Base-by-base conservation (phyloP, 140 eudicot species). In the Senecio squalidus region DNA sequence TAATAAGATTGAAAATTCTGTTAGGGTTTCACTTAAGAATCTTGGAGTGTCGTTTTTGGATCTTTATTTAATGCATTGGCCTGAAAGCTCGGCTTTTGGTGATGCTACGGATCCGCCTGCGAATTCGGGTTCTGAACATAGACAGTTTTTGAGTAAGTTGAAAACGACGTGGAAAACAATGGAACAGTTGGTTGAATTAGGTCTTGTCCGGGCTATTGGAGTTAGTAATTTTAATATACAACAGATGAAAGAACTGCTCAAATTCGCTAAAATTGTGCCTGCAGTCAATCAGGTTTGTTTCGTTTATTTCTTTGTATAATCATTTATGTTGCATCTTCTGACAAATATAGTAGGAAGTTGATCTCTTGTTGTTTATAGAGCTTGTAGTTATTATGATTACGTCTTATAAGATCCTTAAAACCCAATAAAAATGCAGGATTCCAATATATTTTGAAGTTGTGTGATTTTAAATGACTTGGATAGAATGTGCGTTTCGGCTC, bases 11-110 rank as follows among this genome's bases (percentile, higher is more conserved):
- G 86, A 80, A 53, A 80, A 80, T 45, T 72, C 82, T 22, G 86
- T 80, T 72, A 64, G 74, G 36, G 82, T 80, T 28, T 80, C 86
- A 1, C 82, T 80, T 33, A 80, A 80, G 77, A 80, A 80, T 59
- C 80, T 80, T 41, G 86, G 82, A 0, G 80, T 80, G 9, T 68
- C 86, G 0, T 72, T 68, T 56, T 80, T 80, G 64, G 86, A 80
- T 80, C 82, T 80, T 30, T 80, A 80, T 73, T 72, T 80, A 70
- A 80, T 80, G 86, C 86, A 80, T 72, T 80, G 86, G 86, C 86
- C 86, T 8, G 86, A 80, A 45, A 80, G 86, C 57, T 68, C 80
- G 0, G 86, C 82, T 15, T 80, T 80, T 56, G 86, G 86, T 65
- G 86, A 80, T 41, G 86, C 86, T 17, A 80, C 86, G 33, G 86